Evolutionary conservation across 805 yeast species (phyloP).

Genomic region (Schwanniomyces sp.): DNA sequence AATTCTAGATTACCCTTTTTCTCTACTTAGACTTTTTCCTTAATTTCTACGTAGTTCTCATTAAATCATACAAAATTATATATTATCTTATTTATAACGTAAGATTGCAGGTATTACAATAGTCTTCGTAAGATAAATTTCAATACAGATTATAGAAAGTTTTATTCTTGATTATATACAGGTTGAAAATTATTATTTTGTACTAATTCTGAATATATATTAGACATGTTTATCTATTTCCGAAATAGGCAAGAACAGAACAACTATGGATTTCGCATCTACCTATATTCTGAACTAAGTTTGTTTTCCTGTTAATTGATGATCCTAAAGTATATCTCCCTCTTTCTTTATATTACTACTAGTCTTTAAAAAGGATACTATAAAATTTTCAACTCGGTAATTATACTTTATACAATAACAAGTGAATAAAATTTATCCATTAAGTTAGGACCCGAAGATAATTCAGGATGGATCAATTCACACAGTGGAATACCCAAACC

Average conservation of each 20-base stretch:
- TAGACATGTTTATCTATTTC: constrained; percentile 8
- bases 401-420: not conserved
- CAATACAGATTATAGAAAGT: not conserved
- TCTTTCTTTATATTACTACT: not conserved
- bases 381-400: not conserved
- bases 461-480: constrained; percentile 20
- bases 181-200: not conserved
- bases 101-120: not conserved
- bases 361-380: not conserved
- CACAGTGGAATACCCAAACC: constrained; percentile 27
- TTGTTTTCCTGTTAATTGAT: not conserved
- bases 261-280: constrained; percentile 2
- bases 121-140: not conserved
- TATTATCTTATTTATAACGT: not conserved
- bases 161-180: not conserved
- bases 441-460: not conserved
- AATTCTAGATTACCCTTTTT: not conserved
- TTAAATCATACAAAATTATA: not conserved
- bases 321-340: not conserved
- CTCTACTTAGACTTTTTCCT: not conserved
- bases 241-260: constrained; percentile 5
- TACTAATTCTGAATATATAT: constrained; percentile 6
- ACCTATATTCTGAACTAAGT: not conserved
- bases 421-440: not conserved
- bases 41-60: not conserved